Conservation (phyloP, 2,329 filamentous ascomycete species). For the Chalara sp. region DNA sequence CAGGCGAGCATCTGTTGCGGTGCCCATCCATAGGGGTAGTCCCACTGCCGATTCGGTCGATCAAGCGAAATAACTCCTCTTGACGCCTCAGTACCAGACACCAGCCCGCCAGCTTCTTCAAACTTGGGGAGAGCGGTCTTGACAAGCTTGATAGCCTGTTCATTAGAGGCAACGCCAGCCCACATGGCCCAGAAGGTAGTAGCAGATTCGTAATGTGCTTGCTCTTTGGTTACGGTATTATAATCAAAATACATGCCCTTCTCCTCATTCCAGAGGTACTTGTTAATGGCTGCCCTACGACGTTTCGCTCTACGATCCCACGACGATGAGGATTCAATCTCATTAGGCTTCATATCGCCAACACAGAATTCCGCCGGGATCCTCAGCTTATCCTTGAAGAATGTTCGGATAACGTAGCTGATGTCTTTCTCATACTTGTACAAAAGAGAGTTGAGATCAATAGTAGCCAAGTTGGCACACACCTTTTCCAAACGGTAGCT, state of each 20-base stretch:
- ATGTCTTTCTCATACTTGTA: slow-evolving; percentile 99
- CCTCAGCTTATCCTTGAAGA: slow-evolving; percentile 76
- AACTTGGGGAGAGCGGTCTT: slow-evolving; percentile 77
- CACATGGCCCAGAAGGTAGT: slow-evolving; percentile 98
- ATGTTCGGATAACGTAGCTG: slow-evolving; percentile 71
- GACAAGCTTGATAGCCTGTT: slow-evolving; percentile 80
- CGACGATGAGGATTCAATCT: slow-evolving; percentile 72
- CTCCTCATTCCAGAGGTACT: slow-evolving; percentile 87
- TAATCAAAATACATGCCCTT: slow-evolving; percentile 99
- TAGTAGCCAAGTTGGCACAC: slow-evolving; percentile 82
- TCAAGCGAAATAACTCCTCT: slow-evolving; percentile 73
- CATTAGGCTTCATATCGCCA: slow-evolving; percentile 56
- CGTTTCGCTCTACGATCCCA: slow-evolving; percentile 88
- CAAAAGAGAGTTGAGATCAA: slow-evolving; percentile 88
- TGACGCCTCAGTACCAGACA: slow-evolving; percentile 85
- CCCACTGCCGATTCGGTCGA: slow-evolving; percentile 94
- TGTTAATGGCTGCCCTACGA: slow-evolving; percentile 81
- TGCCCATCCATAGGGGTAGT: slow-evolving; percentile 97
- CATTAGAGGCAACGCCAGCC: slow-evolving; percentile 81
- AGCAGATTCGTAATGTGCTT: slow-evolving; percentile 78
- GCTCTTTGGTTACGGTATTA: slow-evolving; percentile 74
- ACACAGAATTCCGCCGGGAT: slow-evolving; percentile 79
- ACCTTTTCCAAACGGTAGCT: slow-evolving; percentile 86
- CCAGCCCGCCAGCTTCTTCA: slow-evolving; percentile 78
- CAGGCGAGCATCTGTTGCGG: slow-evolving; percentile 98